Evolutionary conservation across 768 basidiomycete genomes (phyloP), one percentile per base, ranked within the genome.

Genomic region (Collybiopsis confluens): DNA sequence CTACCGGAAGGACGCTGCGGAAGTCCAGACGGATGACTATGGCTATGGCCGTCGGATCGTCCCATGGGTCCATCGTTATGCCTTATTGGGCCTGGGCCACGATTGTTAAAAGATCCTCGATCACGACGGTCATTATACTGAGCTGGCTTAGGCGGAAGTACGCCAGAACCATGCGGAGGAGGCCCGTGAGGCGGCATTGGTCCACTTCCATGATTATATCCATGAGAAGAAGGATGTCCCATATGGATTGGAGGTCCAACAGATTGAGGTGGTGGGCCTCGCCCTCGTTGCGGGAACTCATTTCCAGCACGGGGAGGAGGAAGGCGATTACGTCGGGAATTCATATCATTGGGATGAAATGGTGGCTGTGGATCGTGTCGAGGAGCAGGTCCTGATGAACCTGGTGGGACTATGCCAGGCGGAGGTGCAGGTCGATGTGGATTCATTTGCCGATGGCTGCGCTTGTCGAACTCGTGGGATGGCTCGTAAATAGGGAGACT

Each of bases 381-480:
- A 4, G 44, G 7, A 15, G 20, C 4, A 15, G 7, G 5, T 4
- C 23, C 23, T 45, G 21, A 5, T 6, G 44, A 21, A 15, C 10
- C 44, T 4, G 20, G 15, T 30, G 50, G 26, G 6, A 21, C 26
- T 27, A 37, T 24, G 18, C 38, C 50, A 52, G 50, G 50, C 7
- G 50, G 38, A 37, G n/a, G 35, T 9, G 47, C 23, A 42, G 23
- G 23, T 40, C 38, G 38, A 15, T 52, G 50, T 37, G 35, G 38
- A 21, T 30, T 30, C 33, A 48, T 48, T 18, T 46, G 28, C 26
- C 85, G 76, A 20, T 86, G 82, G 2, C 82, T 83, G 26, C 86
- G 83, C 61, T 83, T 87, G 67, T 88, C 87, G 38, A 88, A 89
- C 64, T 92, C 89, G 58, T 92, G 89, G 1, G 89, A 92, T 1